Percentiles rank a stretch among this genome's conserved stretches.
These are phyloP conservation scores for Coniophora puteana DNA, from an alignment of 1,284 basidiomycete species.

Conservation along the genomic window DNA sequence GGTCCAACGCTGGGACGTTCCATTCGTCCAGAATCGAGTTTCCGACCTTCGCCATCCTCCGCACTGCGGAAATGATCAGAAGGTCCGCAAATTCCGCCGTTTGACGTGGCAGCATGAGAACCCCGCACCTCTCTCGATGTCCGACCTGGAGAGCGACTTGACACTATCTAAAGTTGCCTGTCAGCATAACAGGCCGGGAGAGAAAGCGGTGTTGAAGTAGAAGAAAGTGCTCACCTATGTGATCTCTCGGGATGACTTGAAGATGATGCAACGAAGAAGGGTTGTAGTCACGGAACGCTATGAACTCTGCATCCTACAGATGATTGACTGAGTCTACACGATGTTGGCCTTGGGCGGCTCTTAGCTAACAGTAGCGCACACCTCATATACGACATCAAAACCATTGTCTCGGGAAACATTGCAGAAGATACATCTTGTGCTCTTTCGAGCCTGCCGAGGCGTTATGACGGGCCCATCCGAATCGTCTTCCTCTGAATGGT, in stretches of 20 bases:
- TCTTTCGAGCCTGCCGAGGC: too few species aligned
- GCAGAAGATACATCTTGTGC: constrained; percentile 25
- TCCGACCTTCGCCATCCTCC: constrained; percentile 67
- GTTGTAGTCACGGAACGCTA: constrained; percentile 23
- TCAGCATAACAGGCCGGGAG: neutral
- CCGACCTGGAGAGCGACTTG: constrained; percentile 13
- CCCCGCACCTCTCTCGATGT: constrained; percentile 23
- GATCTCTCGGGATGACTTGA: constrained; percentile 23
- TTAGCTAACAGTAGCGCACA: constrained; percentile 4
- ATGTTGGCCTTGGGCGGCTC: neutral
- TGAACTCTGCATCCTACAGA: constrained; percentile 22
- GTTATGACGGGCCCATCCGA: too few species aligned
- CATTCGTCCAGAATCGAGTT: constrained; percentile 46
- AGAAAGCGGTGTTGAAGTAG: neutral
- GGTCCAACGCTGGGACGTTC: constrained; percentile 33
- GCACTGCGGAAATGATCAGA: constrained; percentile 15
- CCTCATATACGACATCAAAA: constrained; percentile 27
- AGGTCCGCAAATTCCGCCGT: neutral
- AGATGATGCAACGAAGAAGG: constrained; percentile 25
- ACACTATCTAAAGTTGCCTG: constrained; percentile 14
- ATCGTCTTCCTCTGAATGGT: too few species aligned
- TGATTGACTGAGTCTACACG: neutral
- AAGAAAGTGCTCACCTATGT: constrained; percentile 18
- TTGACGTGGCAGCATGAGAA: neutral
- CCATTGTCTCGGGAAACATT: constrained; percentile 14